Conservation (phyloP, 1,284 basidiomycete species). For the Vanrija sp. region DNA sequence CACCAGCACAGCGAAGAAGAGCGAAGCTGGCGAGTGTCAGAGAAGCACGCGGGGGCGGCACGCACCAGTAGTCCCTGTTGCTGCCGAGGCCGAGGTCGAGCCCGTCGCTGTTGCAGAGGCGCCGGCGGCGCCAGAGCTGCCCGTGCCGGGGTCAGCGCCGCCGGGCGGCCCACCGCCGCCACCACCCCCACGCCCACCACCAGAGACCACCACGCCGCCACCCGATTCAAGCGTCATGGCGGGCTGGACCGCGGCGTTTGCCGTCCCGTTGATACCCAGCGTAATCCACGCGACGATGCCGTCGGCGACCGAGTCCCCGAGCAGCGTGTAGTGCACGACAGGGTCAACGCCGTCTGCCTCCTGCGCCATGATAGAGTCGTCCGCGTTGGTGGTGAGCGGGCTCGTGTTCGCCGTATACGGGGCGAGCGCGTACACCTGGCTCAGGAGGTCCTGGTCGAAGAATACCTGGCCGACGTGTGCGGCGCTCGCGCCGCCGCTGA, state of each 20-base stretch:
- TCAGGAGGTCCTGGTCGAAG: conserved; percentile 50
- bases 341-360: conserved; percentile 18
- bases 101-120: too few species aligned
- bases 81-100: too few species aligned
- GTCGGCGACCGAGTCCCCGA: conserved; percentile 17
- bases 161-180: background rate
- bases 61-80: too few species aligned
- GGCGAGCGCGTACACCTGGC: conserved; percentile 41
- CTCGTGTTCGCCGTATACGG: conserved; percentile 47
- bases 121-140: too few species aligned
- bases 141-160: background rate
- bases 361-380: conserved; percentile 15
- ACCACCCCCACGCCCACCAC: background rate
- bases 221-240: conserved; percentile 7
- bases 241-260: conserved; percentile 3
- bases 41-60: too few species aligned
- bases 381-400: conserved; percentile 9
- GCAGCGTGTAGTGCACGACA: conserved; percentile 20
- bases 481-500: conserved; percentile 36
- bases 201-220: conserved; percentile 15
- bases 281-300: conserved; percentile 24
- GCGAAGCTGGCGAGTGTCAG: too few species aligned
- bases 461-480: conserved; percentile 53
- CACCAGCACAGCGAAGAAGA: too few species aligned
- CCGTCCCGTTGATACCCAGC: conserved; percentile 16